Conservation (phyloP, 257 asterid species). For the Cruciata laevipes region DNA sequence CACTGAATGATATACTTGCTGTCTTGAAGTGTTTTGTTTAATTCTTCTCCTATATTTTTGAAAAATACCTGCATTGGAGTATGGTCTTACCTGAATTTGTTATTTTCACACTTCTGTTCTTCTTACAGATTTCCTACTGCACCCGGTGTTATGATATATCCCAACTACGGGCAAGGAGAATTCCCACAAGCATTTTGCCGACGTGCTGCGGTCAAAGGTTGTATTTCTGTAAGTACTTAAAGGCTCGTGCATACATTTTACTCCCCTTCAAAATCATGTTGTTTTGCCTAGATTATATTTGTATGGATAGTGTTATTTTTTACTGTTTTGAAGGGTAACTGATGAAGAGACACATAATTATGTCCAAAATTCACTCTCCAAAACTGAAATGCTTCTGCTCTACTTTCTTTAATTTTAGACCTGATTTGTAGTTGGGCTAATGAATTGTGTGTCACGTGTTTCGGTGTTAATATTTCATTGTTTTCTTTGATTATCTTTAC, state of each 20-base stretch:
- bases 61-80: background rate
- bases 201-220: slow-evolving; percentile 97
- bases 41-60: background rate
- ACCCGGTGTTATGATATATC: slow-evolving; percentile 85
- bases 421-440: background rate
- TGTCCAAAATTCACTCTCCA: background rate
- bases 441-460: background rate
- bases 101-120: background rate
- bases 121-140: slow-evolving; percentile 75
- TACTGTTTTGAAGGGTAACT: no score
- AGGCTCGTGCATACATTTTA: background rate
- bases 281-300: background rate
- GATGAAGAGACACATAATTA: background rate
- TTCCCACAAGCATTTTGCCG: slow-evolving; percentile 96
- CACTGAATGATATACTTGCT: no score
- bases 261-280: background rate
- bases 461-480: background rate
- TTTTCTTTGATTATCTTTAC: slow-evolving; percentile 6
- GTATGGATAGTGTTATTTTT: no score
- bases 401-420: background rate
- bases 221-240: slow-evolving; percentile 57
- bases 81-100: background rate
- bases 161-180: slow-evolving; percentile 90
- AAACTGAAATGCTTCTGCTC: background rate
- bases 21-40: background rate